Percentiles rank a stretch among this genome's conserved stretches.
Evolutionary conservation across 192 early-diverging fungal genomes (phyloP).

Genomic region (Coemansia aciculifera): DNA sequence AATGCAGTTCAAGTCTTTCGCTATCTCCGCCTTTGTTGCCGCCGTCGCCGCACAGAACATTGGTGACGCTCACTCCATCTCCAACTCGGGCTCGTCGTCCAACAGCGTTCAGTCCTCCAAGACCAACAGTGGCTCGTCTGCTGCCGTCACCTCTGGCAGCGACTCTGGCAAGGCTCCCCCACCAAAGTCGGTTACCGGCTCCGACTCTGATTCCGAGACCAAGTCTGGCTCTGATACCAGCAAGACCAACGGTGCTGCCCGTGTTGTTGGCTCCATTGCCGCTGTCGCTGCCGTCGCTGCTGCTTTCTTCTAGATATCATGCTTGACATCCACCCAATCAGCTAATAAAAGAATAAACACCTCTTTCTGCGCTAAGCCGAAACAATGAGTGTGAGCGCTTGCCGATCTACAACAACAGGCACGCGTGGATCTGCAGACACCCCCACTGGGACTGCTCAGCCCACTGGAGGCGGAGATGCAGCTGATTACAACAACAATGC

Average conservation of each 20-base stretch:
- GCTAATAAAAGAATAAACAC: not conserved
- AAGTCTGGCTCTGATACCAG: not conserved
- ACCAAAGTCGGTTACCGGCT: not conserved
- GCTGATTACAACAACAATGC: not conserved
- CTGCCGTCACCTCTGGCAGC: not conserved
- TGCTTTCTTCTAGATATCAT: conserved; percentile 37
- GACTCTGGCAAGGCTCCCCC: not conserved
- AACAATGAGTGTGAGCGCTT: not conserved
- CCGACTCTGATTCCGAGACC: not conserved
- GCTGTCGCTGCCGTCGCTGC: conserved; percentile 33
- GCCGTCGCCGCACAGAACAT: conserved; percentile 42
- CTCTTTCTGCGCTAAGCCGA: no score
- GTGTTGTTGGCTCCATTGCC: conserved; percentile 24
- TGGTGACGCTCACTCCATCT: conserved; percentile 13
- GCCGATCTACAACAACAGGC: not conserved
- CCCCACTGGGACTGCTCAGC: not conserved
- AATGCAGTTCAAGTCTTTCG: conserved; percentile 55
- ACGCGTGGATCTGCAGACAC: not conserved
- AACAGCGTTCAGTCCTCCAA: not conserved
- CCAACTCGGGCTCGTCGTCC: not conserved
- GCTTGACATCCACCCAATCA: not conserved
- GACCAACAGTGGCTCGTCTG: not conserved
- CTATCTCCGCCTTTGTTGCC: conserved; percentile 36
- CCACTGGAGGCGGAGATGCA: not conserved
- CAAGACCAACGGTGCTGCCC: conserved; percentile 18